Evolutionary conservation across 139 green algal genomes (phyloP), one percentile per base, ranked within the genome.

Genomic region (Deuterostichococcus epilithicus): DNA sequence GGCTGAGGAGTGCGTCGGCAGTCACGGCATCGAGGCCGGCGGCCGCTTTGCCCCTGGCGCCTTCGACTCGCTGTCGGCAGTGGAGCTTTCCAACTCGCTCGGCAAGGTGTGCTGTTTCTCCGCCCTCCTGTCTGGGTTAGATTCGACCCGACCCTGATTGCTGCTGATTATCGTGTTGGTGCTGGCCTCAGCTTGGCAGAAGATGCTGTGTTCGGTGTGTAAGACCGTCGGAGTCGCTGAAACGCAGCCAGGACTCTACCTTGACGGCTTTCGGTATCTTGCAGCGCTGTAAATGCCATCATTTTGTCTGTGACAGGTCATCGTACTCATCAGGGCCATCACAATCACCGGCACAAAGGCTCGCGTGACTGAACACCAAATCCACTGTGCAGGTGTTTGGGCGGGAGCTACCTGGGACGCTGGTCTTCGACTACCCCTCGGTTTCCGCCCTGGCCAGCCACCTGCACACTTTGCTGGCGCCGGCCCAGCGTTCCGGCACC

Each of bases 351-450:
- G n/a, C n/a, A n/a, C n/a, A n/a, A n/a, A n/a, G n/a, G n/a, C n/a
- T n/a, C n/a, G n/a, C n/a, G n/a, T n/a, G n/a, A n/a, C n/a, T n/a
- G n/a, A 25, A 35, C 37, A 77, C 15, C 58, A 78, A 66, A 47
- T 52, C 13, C 42, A 23, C 13, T 63, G 52, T n/a, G 28, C 52
- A 63, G 23, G 67, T 68, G 1, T 18, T 91, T 1, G 74, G 77
- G n/a, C 32, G 87, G 37, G 79, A 86, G 22, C 80, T 91, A 26
- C 83, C 86, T 8, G 68, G 75, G 15, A 91, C 84, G 35, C 81
- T 92, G 34, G 86, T 92, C 13, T 94, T 96, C 75, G 92, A 97
- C 76, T 93, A 95, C 77, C 92, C 91, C 1, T 87, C 88, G 6
- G 74, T 91, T 0, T 20, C 36, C 15, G 84, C 88, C 34, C 74